Conservation (phyloP, 148 eudicot species). For the Camellia granthamiana region DNA sequence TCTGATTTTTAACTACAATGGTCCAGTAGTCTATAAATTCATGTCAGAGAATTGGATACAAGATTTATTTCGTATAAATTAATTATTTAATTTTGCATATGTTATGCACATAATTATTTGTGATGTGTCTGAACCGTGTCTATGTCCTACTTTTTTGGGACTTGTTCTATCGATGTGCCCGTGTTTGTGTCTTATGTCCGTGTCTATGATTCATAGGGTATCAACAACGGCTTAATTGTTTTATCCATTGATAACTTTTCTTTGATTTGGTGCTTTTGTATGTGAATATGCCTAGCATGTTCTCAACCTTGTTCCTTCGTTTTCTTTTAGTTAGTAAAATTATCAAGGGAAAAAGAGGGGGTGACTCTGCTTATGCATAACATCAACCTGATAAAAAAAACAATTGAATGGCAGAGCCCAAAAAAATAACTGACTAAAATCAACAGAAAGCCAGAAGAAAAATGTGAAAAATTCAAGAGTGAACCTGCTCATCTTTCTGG, state of each 20-base stretch:
- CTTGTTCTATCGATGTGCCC: too few relatives aligned
- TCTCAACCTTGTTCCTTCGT: background rate
- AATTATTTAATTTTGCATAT: too few relatives aligned
- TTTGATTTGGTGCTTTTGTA: background rate
- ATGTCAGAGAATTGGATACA: too few relatives aligned
- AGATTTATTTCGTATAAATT: too few relatives aligned
- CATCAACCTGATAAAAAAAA: background rate
- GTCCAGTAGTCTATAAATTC: too few relatives aligned
- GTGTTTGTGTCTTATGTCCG: too few relatives aligned
- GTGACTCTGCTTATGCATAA: background rate
- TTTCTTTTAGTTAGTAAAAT: background rate
- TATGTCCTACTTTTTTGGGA: too few relatives aligned
- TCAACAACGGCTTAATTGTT: background rate
- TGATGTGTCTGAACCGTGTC: too few relatives aligned
- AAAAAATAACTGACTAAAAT: conserved; percentile 10
- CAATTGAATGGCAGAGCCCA: background rate
- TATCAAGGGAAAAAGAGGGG: background rate
- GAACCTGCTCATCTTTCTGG: conserved; percentile 43
- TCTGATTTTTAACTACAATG: too few relatives aligned
- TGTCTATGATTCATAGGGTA: too few relatives aligned
- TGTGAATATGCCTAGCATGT: background rate
- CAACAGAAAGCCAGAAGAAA: conserved; percentile 14
- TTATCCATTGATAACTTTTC: background rate
- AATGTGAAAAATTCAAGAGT: background rate
- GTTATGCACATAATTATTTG: too few relatives aligned